Evolutionary conservation across 192 early-diverging fungal genomes (phyloP), one percentile per base, ranked within the genome.

Genomic region (Gryganskiella cystojenkinii): DNA sequence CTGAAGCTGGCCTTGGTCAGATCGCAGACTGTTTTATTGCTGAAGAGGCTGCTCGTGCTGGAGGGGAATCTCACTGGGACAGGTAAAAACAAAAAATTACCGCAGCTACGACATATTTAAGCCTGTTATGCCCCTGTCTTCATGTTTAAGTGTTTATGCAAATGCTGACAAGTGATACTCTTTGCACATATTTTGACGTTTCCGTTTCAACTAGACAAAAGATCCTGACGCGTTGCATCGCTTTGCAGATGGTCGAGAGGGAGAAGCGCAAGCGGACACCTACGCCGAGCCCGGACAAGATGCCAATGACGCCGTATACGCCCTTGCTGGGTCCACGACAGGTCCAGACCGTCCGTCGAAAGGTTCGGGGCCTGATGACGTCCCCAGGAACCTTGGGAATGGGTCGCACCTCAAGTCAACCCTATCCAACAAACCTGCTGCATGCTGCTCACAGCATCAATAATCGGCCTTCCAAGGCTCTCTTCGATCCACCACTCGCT

Each of bases 11-110:
- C 19, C 47, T 78, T 3, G 49, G 20, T 15, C 40, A 33, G 13
- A 42, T 78, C 7, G 74, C 61, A 2, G 56, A 78, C 31, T 66
- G 67, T 4, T 78, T 69, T 27, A 24, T 78, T 28, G 28, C 42
- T 4, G 54, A 67, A 8, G 57, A 63, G 24, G 64, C 55, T 6
- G 19, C 28, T 7, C 3, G 27, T 6, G 34, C 44, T 40, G 72
- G 60, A 31, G 72, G 61, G 10, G 50, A 27, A 2, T 40, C 58
- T 0, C 6, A 22, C 3, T 76, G 72, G 72, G 37, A 64, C 61
- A 76, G 60, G 72, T 76, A 76, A 9, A n/a, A n/a, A n/a, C n/a
- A n/a, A n/a, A n/a, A n/a, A n/a, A n/a, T n/a, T n/a, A n/a, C n/a
- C n/a, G n/a, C n/a, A n/a, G n/a, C n/a, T n/a, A n/a, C n/a, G n/a